Evolutionary conservation across 2,329 filamentous ascomycete genomes (phyloP).

Genomic region (Ambrosiella beaveri): DNA sequence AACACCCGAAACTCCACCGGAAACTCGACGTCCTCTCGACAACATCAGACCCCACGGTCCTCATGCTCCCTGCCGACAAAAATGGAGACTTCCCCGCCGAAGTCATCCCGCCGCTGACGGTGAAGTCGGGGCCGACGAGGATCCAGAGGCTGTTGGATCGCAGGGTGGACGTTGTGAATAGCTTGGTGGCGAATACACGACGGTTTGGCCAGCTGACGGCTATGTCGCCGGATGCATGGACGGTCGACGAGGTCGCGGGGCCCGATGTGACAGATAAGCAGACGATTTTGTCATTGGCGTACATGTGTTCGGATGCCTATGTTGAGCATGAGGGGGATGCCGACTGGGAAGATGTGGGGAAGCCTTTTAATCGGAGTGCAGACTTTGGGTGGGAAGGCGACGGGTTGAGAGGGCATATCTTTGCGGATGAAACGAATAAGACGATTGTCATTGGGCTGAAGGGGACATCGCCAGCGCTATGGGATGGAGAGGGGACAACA

Average conservation of each 20-base stretch:
- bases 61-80: constrained; percentile 46
- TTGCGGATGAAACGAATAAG: constrained; percentile 66
- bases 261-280: constrained; percentile 76
- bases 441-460: constrained; percentile 88
- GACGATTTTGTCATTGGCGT: constrained; percentile 67
- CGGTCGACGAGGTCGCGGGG: constrained; percentile 55
- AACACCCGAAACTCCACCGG: constrained; percentile 60
- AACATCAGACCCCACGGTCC: constrained; percentile 13
- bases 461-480: constrained; percentile 76
- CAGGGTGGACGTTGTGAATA: constrained; percentile 57
- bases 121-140: constrained; percentile 44
- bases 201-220: constrained; percentile 48
- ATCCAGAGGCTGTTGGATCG: constrained; percentile 75
- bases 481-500: constrained; percentile 91
- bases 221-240: constrained; percentile 63
- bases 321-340: constrained; percentile 51
- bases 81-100: constrained; percentile 39
- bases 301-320: constrained; percentile 83
- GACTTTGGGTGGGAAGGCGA: constrained; percentile 89
- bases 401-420: constrained; percentile 81
- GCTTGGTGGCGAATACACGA: constrained; percentile 56
- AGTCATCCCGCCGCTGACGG: constrained; percentile 35
- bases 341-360: constrained; percentile 70
- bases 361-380: constrained; percentile 65
- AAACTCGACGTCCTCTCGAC: constrained; percentile 45